Conservation (phyloP, 208 protist genomes). For the Acanthamoeba quina region DNA sequence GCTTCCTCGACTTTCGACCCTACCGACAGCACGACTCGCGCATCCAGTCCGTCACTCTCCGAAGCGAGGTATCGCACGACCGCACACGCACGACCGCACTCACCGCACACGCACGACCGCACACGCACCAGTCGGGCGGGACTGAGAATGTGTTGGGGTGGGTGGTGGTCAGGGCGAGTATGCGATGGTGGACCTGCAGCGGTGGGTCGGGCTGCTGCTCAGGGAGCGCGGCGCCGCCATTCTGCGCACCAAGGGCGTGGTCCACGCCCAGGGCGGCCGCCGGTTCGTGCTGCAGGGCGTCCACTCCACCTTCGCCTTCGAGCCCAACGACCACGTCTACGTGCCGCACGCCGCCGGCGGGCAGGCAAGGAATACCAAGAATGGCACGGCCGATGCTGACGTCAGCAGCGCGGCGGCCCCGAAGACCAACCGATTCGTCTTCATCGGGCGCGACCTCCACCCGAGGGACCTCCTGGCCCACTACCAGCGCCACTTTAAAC, state of each 20-base stretch:
- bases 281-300: constrained; percentile 1
- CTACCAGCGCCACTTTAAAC: constrained; percentile 3
- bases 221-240: neutral
- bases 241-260: constrained; percentile 8
- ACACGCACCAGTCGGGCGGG: too few relatives aligned
- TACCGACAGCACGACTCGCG: constrained; percentile 6
- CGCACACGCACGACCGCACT: neutral
- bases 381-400: neutral
- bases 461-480: neutral
- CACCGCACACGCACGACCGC: too few relatives aligned
- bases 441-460: constrained; percentile 4
- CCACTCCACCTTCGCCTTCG: neutral
- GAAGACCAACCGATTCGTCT: neutral
- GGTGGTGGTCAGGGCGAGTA: neutral
- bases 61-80: neutral
- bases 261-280: neutral
- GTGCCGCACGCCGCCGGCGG: neutral
- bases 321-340: constrained; percentile 20
- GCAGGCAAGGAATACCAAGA: neutral
- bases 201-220: constrained; percentile 6
- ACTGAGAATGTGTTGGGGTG: neutral
- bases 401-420: neutral
- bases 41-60: constrained; percentile 1
- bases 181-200: neutral
- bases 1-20: constrained; percentile 5